Conservation (phyloP, 495 filamentous ascomycete species). For the Aspergillus olivimuriae region DNA sequence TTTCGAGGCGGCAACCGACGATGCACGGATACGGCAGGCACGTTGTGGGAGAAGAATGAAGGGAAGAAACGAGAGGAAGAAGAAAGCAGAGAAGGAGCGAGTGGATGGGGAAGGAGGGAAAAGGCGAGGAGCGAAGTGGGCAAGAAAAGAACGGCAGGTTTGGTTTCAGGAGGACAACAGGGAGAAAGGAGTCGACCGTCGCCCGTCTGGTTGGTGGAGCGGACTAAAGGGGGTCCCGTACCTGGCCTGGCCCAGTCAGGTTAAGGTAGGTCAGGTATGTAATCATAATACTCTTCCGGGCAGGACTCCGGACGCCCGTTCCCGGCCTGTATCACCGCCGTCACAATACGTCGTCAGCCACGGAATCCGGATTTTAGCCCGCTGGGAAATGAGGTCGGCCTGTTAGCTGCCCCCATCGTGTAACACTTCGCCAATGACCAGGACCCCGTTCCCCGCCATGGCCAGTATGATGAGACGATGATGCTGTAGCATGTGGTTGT, state of each 20-base stretch:
- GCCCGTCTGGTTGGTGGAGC: slow-evolving; percentile 25
- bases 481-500: too few relatives aligned
- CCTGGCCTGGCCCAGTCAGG: too few relatives aligned
- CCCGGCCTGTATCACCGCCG: too few relatives aligned
- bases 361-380: slow-evolving; percentile 8
- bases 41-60: slow-evolving; percentile 40
- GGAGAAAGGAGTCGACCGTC: slow-evolving; percentile 37
- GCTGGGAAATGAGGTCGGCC: slow-evolving; percentile 11
- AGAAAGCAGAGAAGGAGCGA: too few relatives aligned
- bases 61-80: slow-evolving; percentile 27
- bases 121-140: slow-evolving; percentile 16
- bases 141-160: slow-evolving; percentile 12
- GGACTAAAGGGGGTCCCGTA: too few relatives aligned
- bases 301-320: too few relatives aligned
- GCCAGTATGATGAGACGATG: too few relatives aligned
- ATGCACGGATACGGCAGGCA: slow-evolving; percentile 37
- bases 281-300: too few relatives aligned
- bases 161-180: slow-evolving; percentile 24
- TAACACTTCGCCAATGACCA: slow-evolving; percentile 12
- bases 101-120: slow-evolving; percentile 20
- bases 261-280: too few relatives aligned
- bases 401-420: slow-evolving; percentile 7
- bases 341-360: too few relatives aligned
- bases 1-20: too few relatives aligned
- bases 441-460: neutral